Evolutionary conservation across 306 rosid species (phyloP), one percentile per base, ranked within the genome.

Genomic region (Datisca glomerata): DNA sequence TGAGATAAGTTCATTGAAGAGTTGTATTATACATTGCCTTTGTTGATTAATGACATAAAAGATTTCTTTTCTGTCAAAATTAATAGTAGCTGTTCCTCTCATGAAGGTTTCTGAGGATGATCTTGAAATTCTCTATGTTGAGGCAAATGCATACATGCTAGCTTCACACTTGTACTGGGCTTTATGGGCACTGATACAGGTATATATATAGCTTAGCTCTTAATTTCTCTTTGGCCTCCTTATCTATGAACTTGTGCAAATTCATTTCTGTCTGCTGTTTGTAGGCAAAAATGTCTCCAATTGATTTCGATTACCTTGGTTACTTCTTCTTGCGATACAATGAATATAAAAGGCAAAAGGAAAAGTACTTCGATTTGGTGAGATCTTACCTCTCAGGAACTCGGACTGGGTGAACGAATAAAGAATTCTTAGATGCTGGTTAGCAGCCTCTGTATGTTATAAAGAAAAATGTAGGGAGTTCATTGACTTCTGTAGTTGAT

Each of bases 131-230:
- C 65, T 84, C 9, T 91, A 80, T 53, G 73, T 73, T 20, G 96
- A 91, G 70, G 46, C 85, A 46, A 91, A 85, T 62, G 65, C 78
- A 20, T 91, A 59, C 56, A 59, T 62, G 58, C 46, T 84, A 55
- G 94, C 86, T 17, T 44, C 98, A 0, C 92, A 91, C 75, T 19
- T 91, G 60, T 64, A 56, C 60, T 91, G 98, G 98, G 91, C 94
- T 35, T 62, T 89, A 59, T 89, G 98, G 98, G 98, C 72, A 33
- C n/a, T 80, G 38, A 80, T 91, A 50, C 98, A 91, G 98, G 98
- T 91, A 65, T 23, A 10, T 29, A 31, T n/a, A 36, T 71, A 59
- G 25, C 43, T 31, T 21, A 57, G 3, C 20, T 20, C 21, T 57
- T 38, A 47, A 52, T 3, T 23, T 36, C 38, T 49, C 19, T n/a